These are phyloP conservation scores for Aschersonia sp. DNA, from an alignment of 2,329 filamentous ascomycete genomes.

Conservation along the genomic window DNA sequence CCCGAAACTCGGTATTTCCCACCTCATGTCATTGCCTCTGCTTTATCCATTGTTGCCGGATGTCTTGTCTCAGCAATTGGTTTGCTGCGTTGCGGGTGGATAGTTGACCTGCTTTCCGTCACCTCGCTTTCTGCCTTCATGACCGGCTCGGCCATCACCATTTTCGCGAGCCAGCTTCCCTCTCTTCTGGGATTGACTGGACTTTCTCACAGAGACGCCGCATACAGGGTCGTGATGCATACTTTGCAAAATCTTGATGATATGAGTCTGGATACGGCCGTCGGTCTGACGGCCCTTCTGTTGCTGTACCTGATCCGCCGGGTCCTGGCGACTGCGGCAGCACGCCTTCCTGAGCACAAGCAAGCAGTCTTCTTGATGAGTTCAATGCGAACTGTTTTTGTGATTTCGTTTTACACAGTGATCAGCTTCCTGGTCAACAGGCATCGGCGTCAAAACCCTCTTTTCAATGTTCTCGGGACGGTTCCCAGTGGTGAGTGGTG, in stretches of 20 bases:
- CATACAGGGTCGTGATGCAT: constrained; percentile 75
- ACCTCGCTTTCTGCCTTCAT: constrained; percentile 89
- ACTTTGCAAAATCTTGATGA: constrained; percentile 56
- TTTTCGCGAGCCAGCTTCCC: constrained; percentile 71
- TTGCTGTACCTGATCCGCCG: constrained; percentile 65
- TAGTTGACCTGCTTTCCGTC: constrained; percentile 86
- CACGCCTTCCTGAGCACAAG: constrained; percentile 51
- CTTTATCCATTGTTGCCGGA: constrained; percentile 64
- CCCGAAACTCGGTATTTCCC: constrained; percentile 36
- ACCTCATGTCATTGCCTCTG: constrained; percentile 58
- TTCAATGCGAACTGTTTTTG: constrained; percentile 79
- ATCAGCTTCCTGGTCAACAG: constrained; percentile 78
- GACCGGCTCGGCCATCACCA: constrained; percentile 88
- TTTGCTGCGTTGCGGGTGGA: constrained; percentile 67
- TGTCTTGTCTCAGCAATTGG: constrained; percentile 67
- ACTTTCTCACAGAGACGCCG: constrained; percentile 61
- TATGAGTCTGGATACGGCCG: constrained; percentile 63
- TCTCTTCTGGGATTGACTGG: constrained; percentile 64
- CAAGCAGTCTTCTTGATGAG: constrained; percentile 82
- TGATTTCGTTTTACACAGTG: constrained; percentile 83
- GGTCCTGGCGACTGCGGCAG: constrained; percentile 48
- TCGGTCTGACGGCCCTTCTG: constrained; percentile 70
- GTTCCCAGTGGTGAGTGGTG: constrained; percentile 52
- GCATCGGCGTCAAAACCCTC: constrained; percentile 43
- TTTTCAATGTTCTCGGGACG: constrained; percentile 57